These are phyloP conservation scores for Trichopus zeylanicus DNA, from an alignment of 116 monocot genomes.

Conservation along the genomic window DNA sequence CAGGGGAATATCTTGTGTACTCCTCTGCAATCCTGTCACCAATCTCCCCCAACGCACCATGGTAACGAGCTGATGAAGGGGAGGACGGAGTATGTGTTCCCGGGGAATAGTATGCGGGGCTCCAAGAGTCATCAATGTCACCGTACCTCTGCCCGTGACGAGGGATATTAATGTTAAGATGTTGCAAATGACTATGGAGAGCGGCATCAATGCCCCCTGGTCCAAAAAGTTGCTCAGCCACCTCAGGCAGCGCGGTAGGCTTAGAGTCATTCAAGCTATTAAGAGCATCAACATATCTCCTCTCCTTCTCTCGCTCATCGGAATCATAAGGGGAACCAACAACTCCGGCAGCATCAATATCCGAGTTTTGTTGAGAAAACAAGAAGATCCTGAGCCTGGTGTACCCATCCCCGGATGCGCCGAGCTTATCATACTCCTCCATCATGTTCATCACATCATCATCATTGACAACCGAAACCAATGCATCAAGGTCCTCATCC, in stretches of 20 bases:
- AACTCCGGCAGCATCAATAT: slow-evolving; percentile 17
- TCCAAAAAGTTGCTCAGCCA: slow-evolving; percentile 24
- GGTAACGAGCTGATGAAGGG: slow-evolving; percentile 34
- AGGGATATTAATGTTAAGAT: slow-evolving; percentile 18
- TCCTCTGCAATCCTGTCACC: slow-evolving; percentile 42
- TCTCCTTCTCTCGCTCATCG: slow-evolving; percentile 65
- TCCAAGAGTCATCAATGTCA: slow-evolving; percentile 59
- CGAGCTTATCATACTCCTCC: slow-evolving; percentile 90
- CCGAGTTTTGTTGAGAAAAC: slow-evolving; percentile 39
- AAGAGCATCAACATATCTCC: slow-evolving; percentile 92
- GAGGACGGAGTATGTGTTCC: slow-evolving; percentile 26
- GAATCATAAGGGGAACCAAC: slow-evolving; percentile 31
- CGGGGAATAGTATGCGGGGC: slow-evolving; percentile 63
- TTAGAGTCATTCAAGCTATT: slow-evolving; percentile 52
- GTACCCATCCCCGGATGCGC: slow-evolving; percentile 36
- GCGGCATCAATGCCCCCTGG: slow-evolving; percentile 20
- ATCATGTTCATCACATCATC: slow-evolving; percentile 98
- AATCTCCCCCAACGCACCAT: slow-evolving; percentile 21
- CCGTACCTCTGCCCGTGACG: slow-evolving; percentile 26
- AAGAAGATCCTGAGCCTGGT: slow-evolving; percentile 76
- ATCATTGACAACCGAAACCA: slow-evolving; percentile 95
- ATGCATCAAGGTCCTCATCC: slow-evolving; percentile 92
- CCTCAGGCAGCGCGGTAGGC: slow-evolving; percentile 13
- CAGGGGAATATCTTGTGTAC: slow-evolving; percentile 18
- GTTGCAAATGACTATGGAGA: slow-evolving; percentile 14